These are phyloP conservation scores for Diaporthe amygdali DNA, from an alignment of 2,329 filamentous ascomycete species.

Conservation along the genomic window DNA sequence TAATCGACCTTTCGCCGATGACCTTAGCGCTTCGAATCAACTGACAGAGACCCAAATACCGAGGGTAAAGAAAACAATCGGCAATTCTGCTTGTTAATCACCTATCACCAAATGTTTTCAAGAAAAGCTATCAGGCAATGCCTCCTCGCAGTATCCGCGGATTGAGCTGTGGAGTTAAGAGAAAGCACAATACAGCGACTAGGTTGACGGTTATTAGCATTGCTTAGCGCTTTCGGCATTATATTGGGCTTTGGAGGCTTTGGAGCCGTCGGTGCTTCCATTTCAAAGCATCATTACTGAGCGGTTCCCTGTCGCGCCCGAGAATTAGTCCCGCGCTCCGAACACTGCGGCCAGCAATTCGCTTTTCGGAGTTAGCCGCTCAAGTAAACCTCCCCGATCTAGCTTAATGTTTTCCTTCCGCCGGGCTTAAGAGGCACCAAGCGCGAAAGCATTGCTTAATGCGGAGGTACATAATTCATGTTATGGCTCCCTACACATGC, in stretches of 20 bases:
- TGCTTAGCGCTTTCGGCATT: not conserved
- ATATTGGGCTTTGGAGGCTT: not conserved
- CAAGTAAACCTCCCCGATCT: not conserved
- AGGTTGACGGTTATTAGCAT: too few species aligned
- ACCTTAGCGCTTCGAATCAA: too few species aligned
- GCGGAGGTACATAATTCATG: not conserved
- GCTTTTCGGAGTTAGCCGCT: not conserved
- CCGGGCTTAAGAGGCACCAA: not conserved
- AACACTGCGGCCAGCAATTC: not conserved
- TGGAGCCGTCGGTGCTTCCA: not conserved
- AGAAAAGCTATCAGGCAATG: too few species aligned
- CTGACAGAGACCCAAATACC: too few species aligned
- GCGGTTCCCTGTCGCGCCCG: not conserved
- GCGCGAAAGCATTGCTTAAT: not conserved
- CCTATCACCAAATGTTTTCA: too few species aligned
- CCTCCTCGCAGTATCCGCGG: too few species aligned
- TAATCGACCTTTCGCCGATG: too few species aligned
- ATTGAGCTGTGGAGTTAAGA: too few species aligned
- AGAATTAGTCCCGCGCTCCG: not conserved
- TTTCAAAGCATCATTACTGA: too few species aligned
- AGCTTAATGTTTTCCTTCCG: not conserved
- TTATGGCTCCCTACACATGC: not conserved
- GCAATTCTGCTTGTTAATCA: too few species aligned
- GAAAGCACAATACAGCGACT: too few species aligned
- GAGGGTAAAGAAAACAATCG: too few species aligned